These are phyloP conservation scores for Tolypocladium nubicola DNA, from an alignment of 2,329 filamentous ascomycete genomes.

Conservation along the genomic window DNA sequence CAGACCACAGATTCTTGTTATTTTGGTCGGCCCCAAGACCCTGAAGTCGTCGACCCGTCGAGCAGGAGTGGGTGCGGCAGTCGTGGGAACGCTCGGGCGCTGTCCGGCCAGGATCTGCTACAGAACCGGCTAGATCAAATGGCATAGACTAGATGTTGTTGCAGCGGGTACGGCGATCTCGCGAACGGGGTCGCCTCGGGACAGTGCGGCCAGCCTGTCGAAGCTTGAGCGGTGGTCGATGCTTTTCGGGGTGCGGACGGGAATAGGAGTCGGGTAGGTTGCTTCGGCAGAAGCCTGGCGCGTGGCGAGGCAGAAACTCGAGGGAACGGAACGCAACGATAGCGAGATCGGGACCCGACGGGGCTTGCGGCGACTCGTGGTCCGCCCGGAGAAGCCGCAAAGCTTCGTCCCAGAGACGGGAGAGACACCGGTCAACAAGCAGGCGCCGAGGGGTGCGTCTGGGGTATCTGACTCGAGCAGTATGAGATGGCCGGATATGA, in stretches of 20 bases:
- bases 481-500: background rate
- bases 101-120: constrained; percentile 7
- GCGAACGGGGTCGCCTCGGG: background rate
- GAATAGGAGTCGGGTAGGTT: background rate
- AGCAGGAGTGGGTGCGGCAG: constrained; percentile 3
- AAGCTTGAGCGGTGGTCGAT: background rate
- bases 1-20: constrained; percentile 4
- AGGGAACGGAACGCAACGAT: background rate
- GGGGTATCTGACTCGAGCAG: constrained; percentile 1
- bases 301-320: background rate
- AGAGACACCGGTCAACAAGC: background rate
- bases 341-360: background rate
- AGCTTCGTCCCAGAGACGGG: background rate
- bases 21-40: constrained; percentile 3
- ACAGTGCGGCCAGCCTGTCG: background rate
- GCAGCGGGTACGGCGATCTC: constrained; percentile 8
- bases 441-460: background rate
- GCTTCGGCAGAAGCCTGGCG: background rate
- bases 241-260: background rate
- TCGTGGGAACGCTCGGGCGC: constrained; percentile 9
- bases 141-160: constrained; percentile 6
- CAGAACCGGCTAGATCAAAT: constrained; percentile 9
- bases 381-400: background rate
- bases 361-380: background rate
- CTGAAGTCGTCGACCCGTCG: constrained; percentile 1